Evolutionary conservation across 2,329 filamentous ascomycete genomes (phyloP), one percentile per base, ranked within the genome.

Genomic region (Amphichorda felina): DNA sequence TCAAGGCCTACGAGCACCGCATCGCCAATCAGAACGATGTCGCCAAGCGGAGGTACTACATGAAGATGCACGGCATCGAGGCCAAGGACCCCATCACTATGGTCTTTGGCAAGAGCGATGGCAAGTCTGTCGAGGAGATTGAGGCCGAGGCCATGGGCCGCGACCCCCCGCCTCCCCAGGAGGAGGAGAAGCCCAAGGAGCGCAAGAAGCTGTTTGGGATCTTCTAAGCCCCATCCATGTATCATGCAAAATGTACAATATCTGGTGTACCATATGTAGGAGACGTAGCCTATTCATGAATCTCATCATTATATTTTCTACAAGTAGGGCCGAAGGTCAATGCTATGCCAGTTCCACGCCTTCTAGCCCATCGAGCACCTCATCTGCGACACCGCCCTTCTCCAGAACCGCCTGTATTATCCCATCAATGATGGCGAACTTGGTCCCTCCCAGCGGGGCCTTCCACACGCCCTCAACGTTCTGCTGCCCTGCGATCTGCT

Each of bases 171-270:
- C 53, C 50, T 49, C 30, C 13, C 11, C 49, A 49, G 38, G 49
- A 50, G 32, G 49, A 45, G 38, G 47, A 45, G 30, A 41, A 50
- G 35, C 41, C 44, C 13, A 50, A 49, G 37, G 45, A 47, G 37
- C 59, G 76, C 38, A 88, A 83, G 65, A 88, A 84, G 65, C 88
- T 82, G 75, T 64, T 91, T 48, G 86, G 86, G 11, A 80, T 94
- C 50, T 93, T 86, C 70, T 87, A 54, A 57, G 52, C 38, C 38
- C 29, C n/a, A n/a, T n/a, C n/a, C n/a, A n/a, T n/a, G n/a, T n/a
- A 33, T 35, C 22, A 37, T 32, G 15, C 25, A 35, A 33, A 27
- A 19, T 25, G 29, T 30, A 30, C 15, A 11, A 16, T 30, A 30
- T 14, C 10, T 8, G n/a, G n/a, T 29, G 27, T 29, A 29, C 15